Conservation (phyloP, 1,284 basidiomycete species). For the Vanrija sp. region DNA sequence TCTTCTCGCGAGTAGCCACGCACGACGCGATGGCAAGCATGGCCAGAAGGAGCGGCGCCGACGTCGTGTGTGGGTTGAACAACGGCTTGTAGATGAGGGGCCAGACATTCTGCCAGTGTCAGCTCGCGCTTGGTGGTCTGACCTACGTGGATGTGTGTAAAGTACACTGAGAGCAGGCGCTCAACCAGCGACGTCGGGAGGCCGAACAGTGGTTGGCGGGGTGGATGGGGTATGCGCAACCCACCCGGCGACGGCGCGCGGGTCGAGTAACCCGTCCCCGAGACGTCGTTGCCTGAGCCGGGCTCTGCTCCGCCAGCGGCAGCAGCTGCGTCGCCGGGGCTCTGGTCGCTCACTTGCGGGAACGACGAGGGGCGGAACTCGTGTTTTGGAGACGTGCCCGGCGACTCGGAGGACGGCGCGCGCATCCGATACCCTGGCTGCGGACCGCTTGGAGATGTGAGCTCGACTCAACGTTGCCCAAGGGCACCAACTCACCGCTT, state of each 20-base stretch:
- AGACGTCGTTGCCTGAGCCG: too few relatives aligned
- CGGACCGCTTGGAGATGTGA: conserved; percentile 4
- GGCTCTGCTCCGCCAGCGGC: too few relatives aligned
- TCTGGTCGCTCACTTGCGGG: too few relatives aligned
- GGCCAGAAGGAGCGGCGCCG: conserved; percentile 32
- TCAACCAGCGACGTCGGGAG: conserved; percentile 26
- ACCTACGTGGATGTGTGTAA: conserved; percentile 41
- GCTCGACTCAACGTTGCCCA: neutral
- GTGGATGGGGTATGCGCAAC: too few relatives aligned
- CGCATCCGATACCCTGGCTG: conserved; percentile 9
- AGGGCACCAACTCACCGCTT: conserved; percentile 20
- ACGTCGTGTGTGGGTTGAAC: conserved; percentile 35
- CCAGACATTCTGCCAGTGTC: conserved; percentile 39
- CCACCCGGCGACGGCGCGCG: too few relatives aligned
- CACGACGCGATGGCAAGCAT: conserved; percentile 43
- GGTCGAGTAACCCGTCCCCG: too few relatives aligned
- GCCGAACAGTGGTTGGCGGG: conserved; percentile 15
- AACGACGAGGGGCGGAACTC: too few relatives aligned
- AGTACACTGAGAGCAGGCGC: conserved; percentile 36
- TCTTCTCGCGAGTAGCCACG: conserved; percentile 16
- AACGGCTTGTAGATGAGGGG: conserved; percentile 44
- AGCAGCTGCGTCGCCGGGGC: too few relatives aligned
- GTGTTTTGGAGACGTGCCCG: neutral
- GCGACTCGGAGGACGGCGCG: neutral
- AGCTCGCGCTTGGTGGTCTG: neutral